Conservation (phyloP, 148 eudicot genomes). For the Heliosperma pusillum region DNA sequence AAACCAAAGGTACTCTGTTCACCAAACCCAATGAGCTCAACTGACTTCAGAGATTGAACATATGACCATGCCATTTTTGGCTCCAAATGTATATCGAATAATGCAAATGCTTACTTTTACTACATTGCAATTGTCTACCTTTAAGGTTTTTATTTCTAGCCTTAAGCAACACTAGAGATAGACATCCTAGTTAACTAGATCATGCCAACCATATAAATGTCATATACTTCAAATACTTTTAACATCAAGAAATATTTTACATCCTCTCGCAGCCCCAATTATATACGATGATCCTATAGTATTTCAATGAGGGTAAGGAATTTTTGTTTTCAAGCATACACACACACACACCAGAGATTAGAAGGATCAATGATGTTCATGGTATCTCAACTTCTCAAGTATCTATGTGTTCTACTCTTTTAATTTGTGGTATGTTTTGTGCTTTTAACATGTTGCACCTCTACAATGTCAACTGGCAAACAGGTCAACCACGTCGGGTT, state of each 20-base stretch:
- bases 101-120: background rate
- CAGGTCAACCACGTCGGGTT: too few species aligned
- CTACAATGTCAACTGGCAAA: conserved; percentile 5
- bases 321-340: too few species aligned
- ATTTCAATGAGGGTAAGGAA: background rate
- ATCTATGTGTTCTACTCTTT: background rate
- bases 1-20: background rate
- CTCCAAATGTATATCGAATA: too few species aligned
- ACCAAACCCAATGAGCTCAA: background rate
- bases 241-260: background rate
- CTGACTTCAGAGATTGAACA: background rate
- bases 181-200: background rate
- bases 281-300: background rate
- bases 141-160: background rate
- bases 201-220: background rate
- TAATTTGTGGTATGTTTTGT: background rate
- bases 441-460: conserved; percentile 3
- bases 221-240: background rate
- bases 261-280: background rate
- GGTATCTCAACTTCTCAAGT: background rate
- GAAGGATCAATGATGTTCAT: background rate
- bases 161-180: background rate
- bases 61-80: background rate
- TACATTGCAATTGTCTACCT: background rate
- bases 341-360: background rate